Conservation (phyloP, 495 filamentous ascomycete species). For the Penicillium samsonianum region DNA sequence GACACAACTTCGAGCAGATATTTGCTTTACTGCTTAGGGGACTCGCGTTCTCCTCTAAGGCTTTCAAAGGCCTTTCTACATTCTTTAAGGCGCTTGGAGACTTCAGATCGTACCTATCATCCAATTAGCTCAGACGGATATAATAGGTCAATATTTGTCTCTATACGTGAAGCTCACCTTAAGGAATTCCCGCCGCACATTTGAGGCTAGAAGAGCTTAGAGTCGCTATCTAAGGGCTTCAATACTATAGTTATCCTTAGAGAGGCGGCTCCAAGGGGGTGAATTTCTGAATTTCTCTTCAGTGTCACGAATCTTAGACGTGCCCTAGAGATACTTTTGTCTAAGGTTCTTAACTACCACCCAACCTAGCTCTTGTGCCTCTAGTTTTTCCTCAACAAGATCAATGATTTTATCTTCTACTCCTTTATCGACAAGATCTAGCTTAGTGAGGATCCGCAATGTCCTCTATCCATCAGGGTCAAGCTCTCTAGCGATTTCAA, state of each 20-base stretch:
- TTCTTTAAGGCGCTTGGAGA: slow-evolving; percentile 40
- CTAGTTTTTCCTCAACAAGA: slow-evolving; percentile 47
- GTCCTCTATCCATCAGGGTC: slow-evolving; percentile 55
- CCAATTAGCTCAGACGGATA: background rate
- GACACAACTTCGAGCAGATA: slow-evolving; percentile 46
- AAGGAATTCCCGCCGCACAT: slow-evolving; percentile 55
- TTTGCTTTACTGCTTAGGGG: slow-evolving; percentile 41
- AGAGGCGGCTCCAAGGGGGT: slow-evolving; percentile 47
- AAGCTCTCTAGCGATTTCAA: slow-evolving; percentile 50
- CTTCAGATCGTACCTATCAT: slow-evolving; percentile 44
- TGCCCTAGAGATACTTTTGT: slow-evolving; percentile 3
- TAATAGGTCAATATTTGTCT: too few species aligned
- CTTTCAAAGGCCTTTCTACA: slow-evolving; percentile 32
- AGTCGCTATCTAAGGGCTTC: slow-evolving; percentile 42
- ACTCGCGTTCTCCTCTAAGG: slow-evolving; percentile 49
- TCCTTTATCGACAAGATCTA: slow-evolving; percentile 56
- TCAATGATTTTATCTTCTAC: slow-evolving; percentile 45
- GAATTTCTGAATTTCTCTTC: slow-evolving; percentile 20
- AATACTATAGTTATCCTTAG: slow-evolving; percentile 51
- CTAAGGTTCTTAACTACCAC: slow-evolving; percentile 58
- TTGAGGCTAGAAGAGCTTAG: slow-evolving; percentile 31
- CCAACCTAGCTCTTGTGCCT: slow-evolving; percentile 52
- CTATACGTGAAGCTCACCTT: too few species aligned
- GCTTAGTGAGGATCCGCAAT: slow-evolving; percentile 62
- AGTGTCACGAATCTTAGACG: slow-evolving; percentile 16